Base-by-base conservation (phyloP, 2,329 filamentous ascomycete species). In the Fonsecaea erecta region DNA sequence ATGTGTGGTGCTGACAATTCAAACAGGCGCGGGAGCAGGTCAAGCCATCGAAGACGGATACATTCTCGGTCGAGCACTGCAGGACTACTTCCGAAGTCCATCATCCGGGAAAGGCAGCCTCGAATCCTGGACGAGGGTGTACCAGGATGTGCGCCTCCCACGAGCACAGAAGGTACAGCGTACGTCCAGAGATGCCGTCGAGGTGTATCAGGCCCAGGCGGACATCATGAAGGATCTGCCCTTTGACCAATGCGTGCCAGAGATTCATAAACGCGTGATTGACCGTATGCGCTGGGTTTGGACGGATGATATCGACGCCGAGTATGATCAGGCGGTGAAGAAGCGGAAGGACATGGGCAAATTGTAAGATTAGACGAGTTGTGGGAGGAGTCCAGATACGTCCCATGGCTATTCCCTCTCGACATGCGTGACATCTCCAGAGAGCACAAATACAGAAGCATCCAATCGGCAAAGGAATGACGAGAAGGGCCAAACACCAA, bases 41-140 rank as follows among this genome's bases (percentile, higher is more conserved):
- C 80, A 85, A 64, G 88, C 88, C 0, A 89, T 91, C 52, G 88
- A 91, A 72, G 89, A 91, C 67, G 88, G 83, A 0, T 67, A 67
- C 28, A 64, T 68, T 16, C 60, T 68, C 9, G 66, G 59, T 28
- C 59, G 64, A 18, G 59, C 37, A 4, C 60, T 68, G 26, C 48
- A 63, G 32, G 64, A 66, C 16, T 66, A 64, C 53, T 55, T 68
- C 24, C 12, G 21, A 43, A 28, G 21, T 35, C 52, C 46, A 34
- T 51, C 58, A n/a, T 56, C 60, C 8, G 24, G 52, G 68, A 73
- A 18, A 75, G 77, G 65, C 57, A 70, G 14, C 73, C 74, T 46
- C 68, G 76, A 24, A 70, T 72, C 14, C 70, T 76, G 6, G 54
- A 32, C 37, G n/a, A 26, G 52, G 7, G 16, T 66, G 16, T 68